Base-by-base conservation (phyloP, 495 filamentous ascomycete genomes). In the Annulohypoxylon nitens region DNA sequence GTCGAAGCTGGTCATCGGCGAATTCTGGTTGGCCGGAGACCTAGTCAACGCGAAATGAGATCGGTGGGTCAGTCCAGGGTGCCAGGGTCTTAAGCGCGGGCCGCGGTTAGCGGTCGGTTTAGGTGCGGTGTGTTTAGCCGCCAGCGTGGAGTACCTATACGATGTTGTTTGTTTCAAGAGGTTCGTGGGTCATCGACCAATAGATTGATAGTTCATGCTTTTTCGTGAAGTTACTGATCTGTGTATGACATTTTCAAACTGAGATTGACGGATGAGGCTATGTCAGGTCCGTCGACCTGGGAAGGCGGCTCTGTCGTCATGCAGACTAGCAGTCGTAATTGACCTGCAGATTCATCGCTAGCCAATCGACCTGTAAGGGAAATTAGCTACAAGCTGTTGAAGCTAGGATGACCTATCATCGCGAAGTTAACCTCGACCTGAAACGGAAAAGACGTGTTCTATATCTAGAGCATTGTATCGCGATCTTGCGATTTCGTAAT, bases 61-160 rank as follows among this genome's bases (percentile, higher is more conserved):
- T 60, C 45, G 67, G 69, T 76, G 74, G 74, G 66, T 37, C 66
- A 41, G 51, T 62, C 50, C 64, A 39, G 69, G 58, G 45, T 61
- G 43, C 45, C 64, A 39, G 69, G 58, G 45, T 61, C 50, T 61
- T 78, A 78, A 76, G 76, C 76, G 76, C 76, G 69, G 74, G 66
- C 57, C 71, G 76, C 71, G 68, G 55, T 61, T 76, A 69, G 61
- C 18, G 33, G 36, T 41, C 66, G 25, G 25, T 23, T 61, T 39
- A 66, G 50, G 43, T 47, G 16, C n/a, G 16, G 43, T 47, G 8
- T 47, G 16, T 16, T 18, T 50, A 75, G 67, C 72, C 72, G 72
- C 72, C 59, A 51, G 41, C 53, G 58, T 71, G 67, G 62, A 70
- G 47, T 47, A 39, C n/a, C 2, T 51, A 53, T 43, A 26, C 50